phyloP scores from a whole-genome alignment of 2,329 filamentous ascomycete genomes.

The Cladophialophora carrionii region DNA sequence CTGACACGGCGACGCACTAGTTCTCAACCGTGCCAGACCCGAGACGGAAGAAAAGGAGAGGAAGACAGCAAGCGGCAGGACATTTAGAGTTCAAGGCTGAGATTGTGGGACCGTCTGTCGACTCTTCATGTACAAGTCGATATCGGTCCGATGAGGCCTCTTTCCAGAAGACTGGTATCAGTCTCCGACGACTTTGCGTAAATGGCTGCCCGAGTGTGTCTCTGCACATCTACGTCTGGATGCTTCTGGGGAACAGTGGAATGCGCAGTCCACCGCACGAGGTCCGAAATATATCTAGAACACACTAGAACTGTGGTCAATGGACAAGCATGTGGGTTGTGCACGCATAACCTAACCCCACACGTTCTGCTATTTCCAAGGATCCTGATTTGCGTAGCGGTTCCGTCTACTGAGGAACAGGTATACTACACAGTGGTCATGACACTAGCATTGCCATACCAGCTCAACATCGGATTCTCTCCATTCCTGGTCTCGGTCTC shows the following conservation, averaged over 20 bases:
- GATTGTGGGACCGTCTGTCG: neutral
- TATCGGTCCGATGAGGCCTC: neutral
- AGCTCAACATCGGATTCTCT: slow-evolving; percentile 87
- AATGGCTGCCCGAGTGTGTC: neutral
- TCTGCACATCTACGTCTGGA: neutral
- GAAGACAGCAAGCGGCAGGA: slow-evolving; percentile 95
- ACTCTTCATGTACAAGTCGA: neutral
- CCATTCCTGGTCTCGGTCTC: slow-evolving; percentile 87
- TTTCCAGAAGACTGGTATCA: neutral
- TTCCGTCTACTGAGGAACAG: neutral
- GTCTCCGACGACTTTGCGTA: neutral
- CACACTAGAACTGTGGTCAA: neutral
- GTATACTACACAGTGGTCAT: slow-evolving; percentile 72
- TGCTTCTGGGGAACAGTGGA: neutral
- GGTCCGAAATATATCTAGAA: neutral
- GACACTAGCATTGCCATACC: slow-evolving; percentile 95
- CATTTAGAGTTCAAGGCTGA: slow-evolving; percentile 68
- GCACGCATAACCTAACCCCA: neutral
- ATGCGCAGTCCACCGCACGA: neutral
- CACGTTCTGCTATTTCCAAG: neutral
- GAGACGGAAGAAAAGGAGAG: slow-evolving; percentile 96
- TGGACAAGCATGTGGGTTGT: neutral
- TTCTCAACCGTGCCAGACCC: slow-evolving; percentile 91
- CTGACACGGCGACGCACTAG: slow-evolving; percentile 51
- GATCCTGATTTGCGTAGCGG: no score